Base-by-base conservation (phyloP, 169 alveolate genomes). In the Miamiensis avidus region DNA sequence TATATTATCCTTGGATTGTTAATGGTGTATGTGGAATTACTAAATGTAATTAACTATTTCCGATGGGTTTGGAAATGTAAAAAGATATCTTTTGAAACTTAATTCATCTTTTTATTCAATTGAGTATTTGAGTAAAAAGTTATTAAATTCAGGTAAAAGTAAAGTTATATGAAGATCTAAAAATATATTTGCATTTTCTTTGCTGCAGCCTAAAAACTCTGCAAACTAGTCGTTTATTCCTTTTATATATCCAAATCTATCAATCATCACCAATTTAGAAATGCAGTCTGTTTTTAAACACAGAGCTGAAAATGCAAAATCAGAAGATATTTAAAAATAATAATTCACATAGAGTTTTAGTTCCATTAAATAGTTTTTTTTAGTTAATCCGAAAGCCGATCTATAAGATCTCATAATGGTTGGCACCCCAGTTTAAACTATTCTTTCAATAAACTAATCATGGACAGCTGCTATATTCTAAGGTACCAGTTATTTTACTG, bases 231-330 rank as follows among this genome's bases (percentile, higher is more conserved):
- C 0, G 16, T 64, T 49, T 33, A 79, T 79, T 4, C 84, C 84
- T 64, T 34, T 74, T 0, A 79, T 64, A 79, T 79, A 79, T 0
- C 84, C 84, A n/a, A 29, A 15, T 0, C 30, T 26, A 64, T 79
- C 27, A 0, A 79, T 6, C 15, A 79, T n/a, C 0, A 79, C 0
- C 16, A 29, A 4, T 64, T 34, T 79, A 0, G n/a, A 28, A 28
- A 49, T 79, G 25, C 30, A n/a, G 29, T 69, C 64, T n/a, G 31
- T 29, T 65, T 79, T 79, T 27, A 79, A 27, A 25, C 34, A 28
- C 15, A 79, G 76, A 0, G 84, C n/a, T 34, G 76, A 34, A 29
- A 79, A 79, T n/a, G 84, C 84, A 29, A 79, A 79, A 29, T 79
- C 84, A 79, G 34, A 69, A n/a, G 34, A 79, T 29, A 34, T 79